Evolutionary conservation across 148 eudicot species (phyloP).

Genomic region (Hydrangea macrophylla): DNA sequence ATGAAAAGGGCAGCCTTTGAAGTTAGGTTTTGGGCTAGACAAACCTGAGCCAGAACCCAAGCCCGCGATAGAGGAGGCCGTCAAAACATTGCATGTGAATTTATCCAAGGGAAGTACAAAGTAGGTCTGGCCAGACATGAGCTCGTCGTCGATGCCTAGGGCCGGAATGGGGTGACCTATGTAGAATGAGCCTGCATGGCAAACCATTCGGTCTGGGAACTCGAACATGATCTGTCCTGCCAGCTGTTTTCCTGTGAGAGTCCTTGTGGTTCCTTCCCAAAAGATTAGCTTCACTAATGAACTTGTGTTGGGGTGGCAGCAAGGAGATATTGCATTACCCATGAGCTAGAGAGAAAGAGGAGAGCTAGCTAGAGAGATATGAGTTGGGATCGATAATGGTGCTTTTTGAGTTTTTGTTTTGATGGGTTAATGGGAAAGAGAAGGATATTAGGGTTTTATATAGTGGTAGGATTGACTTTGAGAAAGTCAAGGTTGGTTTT

Average conservation of each 20-base stretch:
- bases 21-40: constrained; percentile 22
- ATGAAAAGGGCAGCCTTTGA: constrained; percentile 49
- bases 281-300: constrained; percentile 38
- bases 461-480: constrained; percentile 14
- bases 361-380: constrained; percentile 3
- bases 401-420: neutral
- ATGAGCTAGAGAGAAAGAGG: constrained; percentile 13
- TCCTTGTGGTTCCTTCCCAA: constrained; percentile 59
- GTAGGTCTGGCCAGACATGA: constrained; percentile 52
- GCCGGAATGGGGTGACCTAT: constrained; percentile 70
- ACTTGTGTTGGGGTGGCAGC: constrained; percentile 12
- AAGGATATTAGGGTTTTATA: constrained; percentile 6
- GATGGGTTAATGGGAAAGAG: neutral
- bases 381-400: neutral
- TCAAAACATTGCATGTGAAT: constrained; percentile 40
- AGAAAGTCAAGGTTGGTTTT: constrained; percentile 24
- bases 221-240: constrained; percentile 92
- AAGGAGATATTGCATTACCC: constrained; percentile 25
- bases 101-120: constrained; percentile 70
- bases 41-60: constrained; percentile 23
- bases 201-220: constrained; percentile 75
- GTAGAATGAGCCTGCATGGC: constrained; percentile 79
- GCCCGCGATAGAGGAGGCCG: constrained; percentile 52
- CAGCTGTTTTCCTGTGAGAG: constrained; percentile 32
- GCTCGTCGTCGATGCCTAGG: constrained; percentile 52